These are phyloP conservation scores for Globisporangium paroecandrum DNA, from an alignment of 352 stramenopile genomes.

Conservation along the genomic window DNA sequence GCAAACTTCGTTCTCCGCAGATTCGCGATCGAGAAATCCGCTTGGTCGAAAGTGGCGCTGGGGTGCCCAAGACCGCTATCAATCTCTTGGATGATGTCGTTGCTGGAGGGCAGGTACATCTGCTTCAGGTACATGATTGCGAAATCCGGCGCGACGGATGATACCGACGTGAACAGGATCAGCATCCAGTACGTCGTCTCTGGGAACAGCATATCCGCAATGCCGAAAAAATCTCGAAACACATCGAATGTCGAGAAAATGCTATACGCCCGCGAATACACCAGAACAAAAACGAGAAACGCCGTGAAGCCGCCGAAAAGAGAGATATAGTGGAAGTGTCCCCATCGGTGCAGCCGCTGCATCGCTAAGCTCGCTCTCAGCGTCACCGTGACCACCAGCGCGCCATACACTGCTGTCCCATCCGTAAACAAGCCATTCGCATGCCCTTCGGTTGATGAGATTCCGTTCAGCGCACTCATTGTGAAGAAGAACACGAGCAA, in stretches of 20 bases:
- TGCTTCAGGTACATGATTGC: conserved; percentile 72
- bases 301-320: conserved; percentile 55
- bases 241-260: conserved; percentile 65
- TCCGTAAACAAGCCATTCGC: conserved; percentile 67
- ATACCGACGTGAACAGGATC: conserved; percentile 59
- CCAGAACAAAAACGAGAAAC: conserved; percentile 69
- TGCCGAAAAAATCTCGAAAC: conserved; percentile 72
- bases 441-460: conserved; percentile 40
- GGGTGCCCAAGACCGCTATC: conserved; percentile 57
- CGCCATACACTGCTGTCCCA: conserved; percentile 75
- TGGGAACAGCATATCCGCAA: conserved; percentile 54
- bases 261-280: conserved; percentile 64
- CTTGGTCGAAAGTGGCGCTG: conserved; percentile 6
- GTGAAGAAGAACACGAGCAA: conserved; percentile 71
- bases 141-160: conserved; percentile 60
- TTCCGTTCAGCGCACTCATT: conserved; percentile 33
- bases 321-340: conserved; percentile 62
- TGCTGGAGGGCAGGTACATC: conserved; percentile 82
- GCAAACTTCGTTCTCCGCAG: conserved; percentile 14
- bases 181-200: conserved; percentile 59
- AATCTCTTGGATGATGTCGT: conserved; percentile 85
- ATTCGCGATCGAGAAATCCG: conserved; percentile 22
- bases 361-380: conserved; percentile 72
- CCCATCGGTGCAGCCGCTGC: conserved; percentile 79
- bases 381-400: conserved; percentile 70